Base-by-base conservation (phyloP, 2,329 filamentous ascomycete genomes). In the Penicillium polonicum region DNA sequence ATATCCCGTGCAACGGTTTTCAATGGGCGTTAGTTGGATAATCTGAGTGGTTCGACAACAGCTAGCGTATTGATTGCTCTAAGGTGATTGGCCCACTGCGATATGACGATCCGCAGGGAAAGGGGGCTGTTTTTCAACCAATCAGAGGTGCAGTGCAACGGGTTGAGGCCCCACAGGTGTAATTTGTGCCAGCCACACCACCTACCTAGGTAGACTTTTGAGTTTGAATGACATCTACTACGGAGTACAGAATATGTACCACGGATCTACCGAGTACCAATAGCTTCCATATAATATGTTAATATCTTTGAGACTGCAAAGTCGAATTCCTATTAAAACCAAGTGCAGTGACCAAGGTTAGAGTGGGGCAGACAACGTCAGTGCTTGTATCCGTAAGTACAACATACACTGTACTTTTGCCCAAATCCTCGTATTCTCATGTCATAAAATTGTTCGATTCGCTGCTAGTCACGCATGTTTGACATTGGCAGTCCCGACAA, bases 51-150 rank as follows among this genome's bases (percentile, higher is more conserved):
- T 49, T 41, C 38, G 39, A 29, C 33, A 19, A 45, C 35, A 31
- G 29, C 42, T 61, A 55, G 56, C 41, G 59, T 36, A 36, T 48
- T 31, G 21, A 43, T 50, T 29, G 27, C 33, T 36, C 12, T 13
- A 27, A 15, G n/a, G 1, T 62, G 50, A 61, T 61, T 62, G 41
- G 60, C 19, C 44, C 29, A 27, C 10, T 19, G 1, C 15, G 35
- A 36, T 13, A 19, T 35, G 55, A 49, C 21, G 60, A 62, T 55
- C 61, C 55, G 39, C 52, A 50, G 25, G 23, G 39, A 43, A 36
- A 58, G 33, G 51, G 55, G 42, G 33, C 49, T 29, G 5, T 12
- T 54, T 54, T 48, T 3, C 2, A n/a, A 19, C 61, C 61, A 64
- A 62, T 62, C 33, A 54, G 6, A n/a, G 23, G 27, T 29, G 17